Percentiles rank a stretch among this genome's conserved stretches.
Evolutionary conservation across 805 yeast genomes (phyloP).

Genomic region (Clavispora fructus): DNA sequence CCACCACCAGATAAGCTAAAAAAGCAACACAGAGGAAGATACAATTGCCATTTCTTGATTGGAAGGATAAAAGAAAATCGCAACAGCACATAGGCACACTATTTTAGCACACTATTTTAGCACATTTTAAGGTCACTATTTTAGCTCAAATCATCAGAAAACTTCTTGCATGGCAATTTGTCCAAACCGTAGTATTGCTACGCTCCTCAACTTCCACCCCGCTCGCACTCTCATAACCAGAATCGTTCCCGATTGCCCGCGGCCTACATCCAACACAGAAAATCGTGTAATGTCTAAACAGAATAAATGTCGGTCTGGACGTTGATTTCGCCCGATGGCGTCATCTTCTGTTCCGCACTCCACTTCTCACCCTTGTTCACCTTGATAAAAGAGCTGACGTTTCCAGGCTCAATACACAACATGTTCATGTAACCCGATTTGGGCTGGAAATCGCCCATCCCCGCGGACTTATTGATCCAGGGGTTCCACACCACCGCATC

Average conservation of each 20-base stretch:
- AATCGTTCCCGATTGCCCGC: no score
- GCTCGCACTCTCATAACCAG: background rate
- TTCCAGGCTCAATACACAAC: constrained; percentile 95
- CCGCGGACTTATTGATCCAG: constrained; percentile 77
- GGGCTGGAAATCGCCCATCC: constrained; percentile 87
- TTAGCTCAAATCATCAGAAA: no score
- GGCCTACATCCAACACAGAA: no score
- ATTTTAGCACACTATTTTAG: no score
- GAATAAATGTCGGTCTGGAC: constrained; percentile 46
- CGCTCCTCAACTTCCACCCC: background rate
- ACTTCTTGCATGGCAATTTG: no score
- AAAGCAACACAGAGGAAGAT: no score
- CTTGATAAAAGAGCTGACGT: constrained; percentile 62
- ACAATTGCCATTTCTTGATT: no score
- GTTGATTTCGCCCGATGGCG: constrained; percentile 55
- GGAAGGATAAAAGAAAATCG: no score
- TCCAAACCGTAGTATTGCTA: no score
- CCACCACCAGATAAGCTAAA: background rate
- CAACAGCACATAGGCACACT: background rate
- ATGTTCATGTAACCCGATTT: constrained; percentile 75
- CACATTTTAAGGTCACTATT: no score
- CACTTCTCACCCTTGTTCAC: constrained; percentile 71
- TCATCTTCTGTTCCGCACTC: constrained; percentile 62
- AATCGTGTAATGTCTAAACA: background rate
- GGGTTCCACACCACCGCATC: constrained; percentile 96